phyloP scores from a whole-genome alignment of 1,284 basidiomycete genomes.

The Cutaneotrichosporon sp. region DNA sequence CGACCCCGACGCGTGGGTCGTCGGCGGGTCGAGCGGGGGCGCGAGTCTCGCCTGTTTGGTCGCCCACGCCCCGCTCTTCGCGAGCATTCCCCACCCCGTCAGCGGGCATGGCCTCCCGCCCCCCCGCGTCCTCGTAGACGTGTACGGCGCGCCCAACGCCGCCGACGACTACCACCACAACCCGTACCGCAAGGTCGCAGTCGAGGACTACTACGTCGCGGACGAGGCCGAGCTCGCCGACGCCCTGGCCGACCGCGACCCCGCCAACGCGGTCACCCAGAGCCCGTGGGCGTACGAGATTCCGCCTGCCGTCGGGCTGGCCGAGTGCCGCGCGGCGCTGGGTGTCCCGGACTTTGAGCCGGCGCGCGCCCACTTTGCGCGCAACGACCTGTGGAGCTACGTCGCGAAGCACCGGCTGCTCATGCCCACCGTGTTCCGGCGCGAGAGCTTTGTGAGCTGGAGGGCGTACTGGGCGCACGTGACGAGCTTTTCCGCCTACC shows the following conservation, averaged over 20 bases:
- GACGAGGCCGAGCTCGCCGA: constrained; percentile 12
- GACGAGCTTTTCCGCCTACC: constrained; percentile 15
- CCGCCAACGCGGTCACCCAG: constrained; percentile 6
- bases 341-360: constrained; percentile 18
- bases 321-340: constrained; percentile 8
- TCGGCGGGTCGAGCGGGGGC: constrained; percentile 27
- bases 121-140: constrained; percentile 9
- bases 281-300: constrained; percentile 22
- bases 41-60: constrained; percentile 11
- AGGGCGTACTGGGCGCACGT: constrained; percentile 16
- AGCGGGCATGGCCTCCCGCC: too few relatives aligned
- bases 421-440: constrained; percentile 21
- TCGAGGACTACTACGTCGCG: constrained; percentile 8
- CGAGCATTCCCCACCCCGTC: too few relatives aligned
- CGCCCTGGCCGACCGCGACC: constrained; percentile 6
- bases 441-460: constrained; percentile 16
- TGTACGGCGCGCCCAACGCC: constrained; percentile 19
- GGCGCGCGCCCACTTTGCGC: neutral
- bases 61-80: neutral
- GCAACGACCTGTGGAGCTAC: constrained; percentile 19
- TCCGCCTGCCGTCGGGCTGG: constrained; percentile 15
- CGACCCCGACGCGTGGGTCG: constrained; percentile 27
- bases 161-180: constrained; percentile 14
- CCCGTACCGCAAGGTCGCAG: neutral
- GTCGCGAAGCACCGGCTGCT: constrained; percentile 13